A percentile compares a stretch with the other conserved stretches of the same genome.
Evolutionary conservation across 805 yeast genomes (phyloP).

Genomic region (Kurtzmaniella fragi): DNA sequence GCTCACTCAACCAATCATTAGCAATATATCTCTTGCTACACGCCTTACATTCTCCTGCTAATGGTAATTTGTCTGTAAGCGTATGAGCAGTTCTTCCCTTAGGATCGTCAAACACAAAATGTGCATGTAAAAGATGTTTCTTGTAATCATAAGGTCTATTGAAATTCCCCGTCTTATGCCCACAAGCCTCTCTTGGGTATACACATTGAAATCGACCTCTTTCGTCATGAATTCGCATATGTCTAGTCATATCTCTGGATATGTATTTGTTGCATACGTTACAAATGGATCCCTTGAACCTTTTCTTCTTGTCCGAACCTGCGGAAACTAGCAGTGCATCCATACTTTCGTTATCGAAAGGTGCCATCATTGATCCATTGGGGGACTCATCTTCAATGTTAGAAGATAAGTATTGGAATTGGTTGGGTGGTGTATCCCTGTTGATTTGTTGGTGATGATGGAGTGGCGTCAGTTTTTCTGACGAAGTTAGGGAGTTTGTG

Average conservation of each 20-base stretch:
- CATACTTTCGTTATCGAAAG: not conserved
- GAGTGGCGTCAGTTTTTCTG: not conserved
- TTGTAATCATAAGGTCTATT: slow-evolving; percentile 44
- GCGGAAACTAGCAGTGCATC: slow-evolving; percentile 1
- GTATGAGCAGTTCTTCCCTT: slow-evolving; percentile 34
- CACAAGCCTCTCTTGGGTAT: slow-evolving; percentile 34
- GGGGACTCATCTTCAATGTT: slow-evolving; percentile 12
- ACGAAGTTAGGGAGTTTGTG: no score
- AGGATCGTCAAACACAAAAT: slow-evolving; percentile 39
- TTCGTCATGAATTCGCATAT: slow-evolving; percentile 40
- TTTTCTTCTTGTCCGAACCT: slow-evolving; percentile 17
- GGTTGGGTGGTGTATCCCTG: slow-evolving; percentile 2
- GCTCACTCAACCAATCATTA: slow-evolving; percentile 51
- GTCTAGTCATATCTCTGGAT: slow-evolving; percentile 37
- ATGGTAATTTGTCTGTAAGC: slow-evolving; percentile 36
- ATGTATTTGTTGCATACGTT: slow-evolving; percentile 36
- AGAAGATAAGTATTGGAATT: slow-evolving; percentile 9
- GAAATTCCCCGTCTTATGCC: slow-evolving; percentile 38
- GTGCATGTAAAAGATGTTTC: slow-evolving; percentile 38
- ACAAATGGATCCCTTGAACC: slow-evolving; percentile 33
- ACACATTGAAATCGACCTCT: slow-evolving; percentile 40
- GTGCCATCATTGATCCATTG: slow-evolving; percentile 6
- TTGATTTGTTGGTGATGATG: not conserved
- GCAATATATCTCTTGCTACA: slow-evolving; percentile 50
- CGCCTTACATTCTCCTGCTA: slow-evolving; percentile 32